Percentiles rank a stretch among this genome's conserved stretches.
Evolutionary conservation across 495 filamentous ascomycete genomes (phyloP).

Genomic region (Amphirosellinia nigrospora): DNA sequence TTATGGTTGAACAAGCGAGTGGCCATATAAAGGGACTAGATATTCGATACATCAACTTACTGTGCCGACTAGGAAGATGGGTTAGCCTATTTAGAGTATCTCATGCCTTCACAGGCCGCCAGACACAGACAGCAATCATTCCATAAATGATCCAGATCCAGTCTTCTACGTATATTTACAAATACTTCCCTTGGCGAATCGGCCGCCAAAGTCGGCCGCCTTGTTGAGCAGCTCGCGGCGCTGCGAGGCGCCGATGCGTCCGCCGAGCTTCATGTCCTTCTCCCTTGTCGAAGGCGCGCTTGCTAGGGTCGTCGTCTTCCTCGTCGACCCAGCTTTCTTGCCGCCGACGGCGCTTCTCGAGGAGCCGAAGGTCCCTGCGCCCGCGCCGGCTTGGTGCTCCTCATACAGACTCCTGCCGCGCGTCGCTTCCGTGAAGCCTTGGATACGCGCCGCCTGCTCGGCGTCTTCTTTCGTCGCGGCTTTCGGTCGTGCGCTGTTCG

Average conservation of each 20-base stretch:
- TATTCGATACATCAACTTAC: neutral
- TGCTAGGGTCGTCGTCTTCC: conserved; percentile 90
- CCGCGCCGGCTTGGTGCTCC: conserved; percentile 54
- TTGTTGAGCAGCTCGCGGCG: conserved; percentile 79
- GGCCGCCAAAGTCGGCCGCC: conserved; percentile 79
- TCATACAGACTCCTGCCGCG: conserved; percentile 70
- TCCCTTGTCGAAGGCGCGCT: conserved; percentile 88
- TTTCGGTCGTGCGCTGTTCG: neutral
- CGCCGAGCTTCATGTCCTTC: conserved; percentile 87
- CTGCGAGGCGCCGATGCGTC: conserved; percentile 74
- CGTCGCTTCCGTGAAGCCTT: conserved; percentile 51
- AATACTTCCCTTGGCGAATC: conserved; percentile 79
- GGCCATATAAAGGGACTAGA: neutral
- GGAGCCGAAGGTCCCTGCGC: neutral
- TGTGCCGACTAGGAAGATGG: neutral
- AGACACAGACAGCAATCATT: too few relatives aligned
- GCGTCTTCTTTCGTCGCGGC: conserved; percentile 47
- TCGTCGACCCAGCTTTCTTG: conserved; percentile 48
- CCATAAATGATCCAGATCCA: too few relatives aligned
- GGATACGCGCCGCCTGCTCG: conserved; percentile 42
- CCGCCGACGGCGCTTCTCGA: neutral
- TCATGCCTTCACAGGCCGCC: neutral
- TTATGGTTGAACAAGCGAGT: neutral
- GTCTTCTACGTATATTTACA: conserved; percentile 48
- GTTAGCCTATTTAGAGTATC: neutral